A percentile compares a stretch with the other conserved stretches of the same genome.
Evolutionary conservation across 176 grass and related monocot genomes (phyloP).

Genomic region (Cocos nucifera): DNA sequence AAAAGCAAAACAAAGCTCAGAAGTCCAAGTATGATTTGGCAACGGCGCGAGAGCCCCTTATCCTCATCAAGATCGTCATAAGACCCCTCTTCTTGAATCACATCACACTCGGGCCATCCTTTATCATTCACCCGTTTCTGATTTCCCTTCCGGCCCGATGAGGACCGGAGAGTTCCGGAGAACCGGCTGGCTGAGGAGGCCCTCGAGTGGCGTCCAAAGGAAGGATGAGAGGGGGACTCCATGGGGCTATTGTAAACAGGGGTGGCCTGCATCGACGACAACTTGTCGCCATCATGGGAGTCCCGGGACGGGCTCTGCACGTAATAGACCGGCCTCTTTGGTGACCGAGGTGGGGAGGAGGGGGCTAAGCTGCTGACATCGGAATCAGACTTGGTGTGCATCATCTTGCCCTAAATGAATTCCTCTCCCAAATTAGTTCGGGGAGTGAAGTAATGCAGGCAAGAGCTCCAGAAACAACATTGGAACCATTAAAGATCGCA

Average conservation of each 20-base stretch:
- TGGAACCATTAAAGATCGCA: too few species aligned
- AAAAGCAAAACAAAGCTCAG: conserved; percentile 45
- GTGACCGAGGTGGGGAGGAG: conserved; percentile 59
- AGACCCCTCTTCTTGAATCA: conserved; percentile 52
- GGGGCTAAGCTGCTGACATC: conserved; percentile 65
- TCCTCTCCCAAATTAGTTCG: neutral
- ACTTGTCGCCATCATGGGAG: conserved; percentile 76
- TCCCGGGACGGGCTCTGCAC: conserved; percentile 86
- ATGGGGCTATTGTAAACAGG: conserved; percentile 86
- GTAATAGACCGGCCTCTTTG: conserved; percentile 72
- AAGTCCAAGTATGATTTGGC: conserved; percentile 38
- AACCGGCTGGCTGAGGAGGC: conserved; percentile 74
- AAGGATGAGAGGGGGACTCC: conserved; percentile 74
- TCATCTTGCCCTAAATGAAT: conserved; percentile 29
- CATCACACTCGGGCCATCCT: conserved; percentile 59
- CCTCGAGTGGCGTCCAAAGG: conserved; percentile 63
- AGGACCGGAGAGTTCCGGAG: conserved; percentile 53
- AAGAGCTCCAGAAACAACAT: neutral
- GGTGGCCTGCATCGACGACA: conserved; percentile 58
- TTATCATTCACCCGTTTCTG: conserved; percentile 27
- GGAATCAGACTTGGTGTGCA: conserved; percentile 68
- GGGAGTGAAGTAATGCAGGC: neutral
- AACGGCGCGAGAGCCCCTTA: conserved; percentile 32
- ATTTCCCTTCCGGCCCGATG: conserved; percentile 21
- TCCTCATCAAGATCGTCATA: conserved; percentile 43